phyloP scores from a whole-genome alignment of 352 stramenopile species.

The Blastocystis sp. region DNA sequence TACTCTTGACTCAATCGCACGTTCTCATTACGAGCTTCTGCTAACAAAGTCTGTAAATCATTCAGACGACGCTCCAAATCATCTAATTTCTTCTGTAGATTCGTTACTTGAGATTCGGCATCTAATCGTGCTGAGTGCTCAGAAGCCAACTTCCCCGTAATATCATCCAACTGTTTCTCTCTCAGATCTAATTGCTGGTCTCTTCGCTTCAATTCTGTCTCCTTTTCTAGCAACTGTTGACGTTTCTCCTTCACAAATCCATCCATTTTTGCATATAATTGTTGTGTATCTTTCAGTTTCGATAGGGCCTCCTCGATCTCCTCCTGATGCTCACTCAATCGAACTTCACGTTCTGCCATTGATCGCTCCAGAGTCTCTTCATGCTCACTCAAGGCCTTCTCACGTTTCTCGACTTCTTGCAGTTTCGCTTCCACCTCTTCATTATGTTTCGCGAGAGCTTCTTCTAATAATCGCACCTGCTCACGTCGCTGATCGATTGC shows the following conservation, averaged over 20 bases:
- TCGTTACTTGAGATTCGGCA: not conserved
- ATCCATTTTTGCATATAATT: conserved; percentile 51
- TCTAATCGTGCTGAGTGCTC: conserved; percentile 8
- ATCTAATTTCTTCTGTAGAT: not conserved
- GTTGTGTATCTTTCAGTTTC: conserved; percentile 47
- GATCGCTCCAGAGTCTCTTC: conserved; percentile 13
- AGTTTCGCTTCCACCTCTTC: not conserved
- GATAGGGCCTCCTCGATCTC: not conserved
- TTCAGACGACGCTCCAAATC: conserved; percentile 4
- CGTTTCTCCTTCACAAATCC: conserved; percentile 61
- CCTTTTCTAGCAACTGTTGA: not conserved
- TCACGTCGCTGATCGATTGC: conserved; percentile 43
- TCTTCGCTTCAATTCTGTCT: not conserved
- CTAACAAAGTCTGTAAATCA: conserved; percentile 3
- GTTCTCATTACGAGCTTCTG: conserved; percentile 42
- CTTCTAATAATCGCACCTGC: conserved; percentile 38
- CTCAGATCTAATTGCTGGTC: not conserved
- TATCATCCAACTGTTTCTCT: not conserved
- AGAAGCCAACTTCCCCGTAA: not conserved
- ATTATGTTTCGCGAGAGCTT: conserved; percentile 16
- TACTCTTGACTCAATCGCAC: conserved; percentile 24
- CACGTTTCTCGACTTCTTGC: not conserved
- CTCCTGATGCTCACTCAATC: conserved; percentile 29
- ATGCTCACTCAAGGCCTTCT: not conserved
- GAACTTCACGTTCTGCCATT: not conserved